These are phyloP conservation scores for Saccharomycopsis lassenensis DNA, from an alignment of 805 yeast genomes.

Conservation along the genomic window DNA sequence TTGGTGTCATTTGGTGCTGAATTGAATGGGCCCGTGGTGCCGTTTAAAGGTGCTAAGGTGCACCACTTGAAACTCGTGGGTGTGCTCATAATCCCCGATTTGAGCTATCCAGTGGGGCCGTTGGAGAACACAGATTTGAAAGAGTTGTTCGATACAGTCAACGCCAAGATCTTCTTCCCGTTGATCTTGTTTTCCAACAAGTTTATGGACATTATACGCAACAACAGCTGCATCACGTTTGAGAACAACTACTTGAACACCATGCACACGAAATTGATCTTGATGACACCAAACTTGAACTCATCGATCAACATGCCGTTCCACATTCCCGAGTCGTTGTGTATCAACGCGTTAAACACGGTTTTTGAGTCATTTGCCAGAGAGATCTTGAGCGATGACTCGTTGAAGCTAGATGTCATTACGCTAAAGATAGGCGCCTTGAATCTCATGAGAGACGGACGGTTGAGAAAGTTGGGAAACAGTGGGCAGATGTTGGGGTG, in stretches of 20 bases:
- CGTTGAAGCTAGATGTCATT: constrained; percentile 32
- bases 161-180: constrained; percentile 37
- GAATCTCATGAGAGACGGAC: constrained; percentile 24
- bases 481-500: constrained; percentile 17
- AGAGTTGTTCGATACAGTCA: constrained; percentile 40
- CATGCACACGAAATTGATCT: constrained; percentile 29
- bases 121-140: constrained; percentile 41
- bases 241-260: constrained; percentile 2
- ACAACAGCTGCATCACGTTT: constrained; percentile 28
- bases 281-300: constrained; percentile 45
- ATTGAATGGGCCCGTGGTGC: constrained; percentile 41
- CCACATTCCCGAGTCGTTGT: constrained; percentile 51
- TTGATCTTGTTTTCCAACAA: constrained; percentile 44
- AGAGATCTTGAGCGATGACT: constrained; percentile 26
- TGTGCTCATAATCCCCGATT: constrained; percentile 58
- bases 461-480: constrained; percentile 5
- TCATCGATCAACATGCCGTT: constrained; percentile 46
- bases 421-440: constrained; percentile 39
- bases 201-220: constrained; percentile 40
- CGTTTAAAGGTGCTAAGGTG: constrained; percentile 47
- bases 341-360: constrained; percentile 33
- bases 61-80: constrained; percentile 51
- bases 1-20: constrained; percentile 36
- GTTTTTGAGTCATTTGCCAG: constrained; percentile 31
- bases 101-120: constrained; percentile 59